Evolutionary conservation across 1,139 yeast genomes (phyloP), one percentile per base, ranked within the genome.

Genomic region (Kodamaea suecica): DNA sequence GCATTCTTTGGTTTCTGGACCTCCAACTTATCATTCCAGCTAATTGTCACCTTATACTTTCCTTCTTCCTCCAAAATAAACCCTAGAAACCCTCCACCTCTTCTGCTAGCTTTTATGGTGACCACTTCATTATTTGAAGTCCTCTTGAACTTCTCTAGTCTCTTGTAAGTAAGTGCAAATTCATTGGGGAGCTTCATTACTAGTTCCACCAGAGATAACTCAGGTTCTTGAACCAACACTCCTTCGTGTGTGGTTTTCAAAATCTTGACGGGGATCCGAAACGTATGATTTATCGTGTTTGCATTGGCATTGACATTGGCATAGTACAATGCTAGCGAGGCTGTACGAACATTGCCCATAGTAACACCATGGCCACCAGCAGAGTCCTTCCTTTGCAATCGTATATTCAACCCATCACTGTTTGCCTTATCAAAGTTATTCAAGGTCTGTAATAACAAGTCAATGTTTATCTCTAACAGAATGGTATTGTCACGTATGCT

Each of bases 101-200:
- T 41, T 26, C 59, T 42, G 35, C 66, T 63, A 8, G 69, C 69
- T 31, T 48, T 52, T 4, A 70, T 59, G 2, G 63, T 55, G 3
- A 69, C 55, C 17, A 51, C 35, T 15, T 68, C 73, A 33, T 54
- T 58, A 23, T 40, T 45, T 5, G 59, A 36, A 3, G 69, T 52
- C 28, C 61, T 66, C 39, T 66, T 70, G 48, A 78, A 79, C 48
- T 82, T 68, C 33, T 80, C 85, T 6, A 78, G 60, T 33, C 86
- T 53, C 41, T 64, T 72, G 50, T 76, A 76, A 7, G 73, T 61
- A 1, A 73, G 53, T 1, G 57, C 50, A 41, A 79, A 69, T 39
- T 70, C 73, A 15, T 52, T 55, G 2, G 82, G 80, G 12, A 80
- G 47, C 38, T 63, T 64, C 64, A 76, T 61, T 41, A 77, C 61